Evolutionary conservation across 2,329 filamentous ascomycete genomes (phyloP).

Genomic region (Colletotrichum sp.): DNA sequence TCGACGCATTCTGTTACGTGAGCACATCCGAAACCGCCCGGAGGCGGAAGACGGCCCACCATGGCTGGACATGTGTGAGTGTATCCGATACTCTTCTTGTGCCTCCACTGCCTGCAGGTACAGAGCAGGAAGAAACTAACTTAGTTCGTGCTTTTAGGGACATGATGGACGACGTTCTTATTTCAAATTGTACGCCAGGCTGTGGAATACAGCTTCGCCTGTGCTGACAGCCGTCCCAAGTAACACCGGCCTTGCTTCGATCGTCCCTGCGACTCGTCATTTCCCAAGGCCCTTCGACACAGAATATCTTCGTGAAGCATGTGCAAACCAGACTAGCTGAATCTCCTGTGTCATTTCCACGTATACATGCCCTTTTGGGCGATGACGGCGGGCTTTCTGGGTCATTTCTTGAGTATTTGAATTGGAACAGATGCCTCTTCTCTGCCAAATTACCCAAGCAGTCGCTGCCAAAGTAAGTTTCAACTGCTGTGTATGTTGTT

Average conservation of each 20-base stretch:
- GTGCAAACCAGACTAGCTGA: conserved; percentile 32
- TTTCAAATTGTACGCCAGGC: conserved; percentile 34
- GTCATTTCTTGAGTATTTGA: conserved; percentile 30
- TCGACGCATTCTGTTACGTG: background rate
- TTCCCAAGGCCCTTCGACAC: conserved; percentile 32
- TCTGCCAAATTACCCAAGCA: conserved; percentile 36
- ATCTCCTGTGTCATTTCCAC: conserved; percentile 24
- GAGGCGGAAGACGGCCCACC: background rate
- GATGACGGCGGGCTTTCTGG: conserved; percentile 24
- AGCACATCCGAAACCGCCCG: background rate
- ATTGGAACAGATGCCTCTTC: conserved; percentile 39
- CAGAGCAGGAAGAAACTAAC: too few relatives aligned
- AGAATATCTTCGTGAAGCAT: conserved; percentile 37
- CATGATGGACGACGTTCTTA: conserved; percentile 47
- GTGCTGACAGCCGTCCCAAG: conserved; percentile 22
- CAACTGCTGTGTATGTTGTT: background rate
- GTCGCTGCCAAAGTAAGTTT: conserved; percentile 34
- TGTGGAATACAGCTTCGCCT: background rate
- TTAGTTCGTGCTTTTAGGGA: conserved; percentile 28
- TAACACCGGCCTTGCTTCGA: conserved; percentile 34
- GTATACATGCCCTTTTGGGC: conserved; percentile 29
- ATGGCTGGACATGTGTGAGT: conserved; percentile 6
- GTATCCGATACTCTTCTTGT: background rate
- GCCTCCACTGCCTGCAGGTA: too few relatives aligned
- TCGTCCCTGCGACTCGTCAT: conserved; percentile 37